These are phyloP conservation scores for Cercospora sojina DNA, from an alignment of 2,329 filamentous ascomycete species.

Conservation along the genomic window DNA sequence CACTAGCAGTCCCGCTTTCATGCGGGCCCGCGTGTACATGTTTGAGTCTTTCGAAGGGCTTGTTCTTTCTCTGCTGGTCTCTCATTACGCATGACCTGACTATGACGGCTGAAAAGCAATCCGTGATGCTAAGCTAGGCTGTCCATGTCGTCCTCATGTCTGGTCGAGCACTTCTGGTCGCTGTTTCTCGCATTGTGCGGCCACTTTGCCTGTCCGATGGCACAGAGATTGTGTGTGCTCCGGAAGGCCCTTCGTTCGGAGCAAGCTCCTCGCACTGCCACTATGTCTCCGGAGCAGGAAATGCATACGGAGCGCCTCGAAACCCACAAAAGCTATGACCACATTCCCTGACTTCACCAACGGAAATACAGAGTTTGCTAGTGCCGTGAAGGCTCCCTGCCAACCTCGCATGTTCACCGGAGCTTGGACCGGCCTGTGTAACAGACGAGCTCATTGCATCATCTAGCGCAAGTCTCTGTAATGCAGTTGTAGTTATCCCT, in stretches of 20 bases:
- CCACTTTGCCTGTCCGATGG: not conserved
- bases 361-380: constrained; percentile 5
- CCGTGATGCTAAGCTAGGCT: not conserved
- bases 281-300: not conserved
- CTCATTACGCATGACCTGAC: not conserved
- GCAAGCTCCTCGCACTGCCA: not conserved
- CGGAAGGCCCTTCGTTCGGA: not conserved
- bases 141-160: not conserved
- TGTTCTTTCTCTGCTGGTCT: not conserved
- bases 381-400: not conserved
- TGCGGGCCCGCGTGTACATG: constrained; percentile 8
- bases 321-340: constrained; percentile 6
- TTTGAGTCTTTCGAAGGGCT: not conserved
- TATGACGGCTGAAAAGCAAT: not conserved
- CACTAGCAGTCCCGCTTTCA: constrained; percentile 5
- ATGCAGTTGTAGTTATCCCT: not conserved
- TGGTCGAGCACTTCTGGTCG: not conserved
- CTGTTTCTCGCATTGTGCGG: not conserved
- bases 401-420: not conserved
- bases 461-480: constrained; percentile 4
- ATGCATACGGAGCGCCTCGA: not conserved
- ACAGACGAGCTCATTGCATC: constrained; percentile 6
- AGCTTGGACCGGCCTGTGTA: not conserved
- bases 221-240: not conserved
- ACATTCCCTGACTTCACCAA: not conserved